These are phyloP conservation scores for Salvia miltiorrhiza DNA, from an alignment of 257 asterid species.

Conservation along the genomic window DNA sequence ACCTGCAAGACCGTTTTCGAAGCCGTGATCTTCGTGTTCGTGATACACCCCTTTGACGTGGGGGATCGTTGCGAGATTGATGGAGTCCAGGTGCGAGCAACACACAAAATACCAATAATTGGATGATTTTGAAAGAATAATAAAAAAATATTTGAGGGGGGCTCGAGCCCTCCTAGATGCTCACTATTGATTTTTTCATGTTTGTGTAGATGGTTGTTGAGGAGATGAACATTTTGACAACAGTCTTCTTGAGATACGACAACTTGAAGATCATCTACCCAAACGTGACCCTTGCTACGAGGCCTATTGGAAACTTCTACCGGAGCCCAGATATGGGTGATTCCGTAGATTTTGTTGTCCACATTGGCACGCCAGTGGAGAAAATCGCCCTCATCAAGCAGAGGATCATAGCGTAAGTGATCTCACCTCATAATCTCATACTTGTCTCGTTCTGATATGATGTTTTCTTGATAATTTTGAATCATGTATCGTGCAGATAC, in stretches of 20 bases:
- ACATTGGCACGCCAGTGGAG: conserved; percentile 70
- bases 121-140: too few species aligned
- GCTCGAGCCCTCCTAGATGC: too few species aligned
- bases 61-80: conserved; percentile 93
- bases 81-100: conserved; percentile 55
- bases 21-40: conserved; percentile 73
- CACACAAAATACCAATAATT: too few species aligned
- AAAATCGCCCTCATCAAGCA: conserved; percentile 57
- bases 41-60: conserved; percentile 87
- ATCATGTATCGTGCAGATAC: conserved; percentile 32
- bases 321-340: conserved; percentile 93
- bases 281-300: conserved; percentile 63
- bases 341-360: conserved; percentile 57
- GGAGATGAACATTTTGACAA: conserved; percentile 88
- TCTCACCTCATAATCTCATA: neutral
- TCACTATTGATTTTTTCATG: neutral
- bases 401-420: conserved; percentile 40
- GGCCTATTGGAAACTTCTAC: conserved; percentile 63
- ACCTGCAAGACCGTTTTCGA: conserved; percentile 82
- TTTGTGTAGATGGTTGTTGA: conserved; percentile 72
- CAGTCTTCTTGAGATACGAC: conserved; percentile 66
- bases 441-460: neutral
- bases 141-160: too few species aligned
- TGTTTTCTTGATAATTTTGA: too few species aligned
- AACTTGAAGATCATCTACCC: conserved; percentile 65